These are phyloP conservation scores for Xylaria longipes DNA, from an alignment of 495 filamentous ascomycete genomes.

Conservation along the genomic window DNA sequence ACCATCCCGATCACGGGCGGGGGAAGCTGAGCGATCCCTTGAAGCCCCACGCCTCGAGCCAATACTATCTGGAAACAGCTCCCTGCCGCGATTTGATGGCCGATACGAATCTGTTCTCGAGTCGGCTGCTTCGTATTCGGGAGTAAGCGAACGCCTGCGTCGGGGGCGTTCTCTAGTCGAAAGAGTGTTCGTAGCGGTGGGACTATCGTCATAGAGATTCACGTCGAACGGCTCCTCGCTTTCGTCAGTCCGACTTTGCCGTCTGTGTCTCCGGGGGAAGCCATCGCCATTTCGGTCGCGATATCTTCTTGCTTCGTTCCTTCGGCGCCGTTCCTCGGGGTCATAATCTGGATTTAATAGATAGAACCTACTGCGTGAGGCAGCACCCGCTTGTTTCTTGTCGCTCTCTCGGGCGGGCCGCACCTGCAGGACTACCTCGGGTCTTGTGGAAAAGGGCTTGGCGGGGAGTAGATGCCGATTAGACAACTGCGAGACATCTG, in stretches of 20 bases:
- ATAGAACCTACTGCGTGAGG: constrained; percentile 86
- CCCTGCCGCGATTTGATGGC: constrained; percentile 49
- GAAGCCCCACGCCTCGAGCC: constrained; percentile 49
- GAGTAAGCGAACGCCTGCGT: constrained; percentile 44
- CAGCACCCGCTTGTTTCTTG: constrained; percentile 76
- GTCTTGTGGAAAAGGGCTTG: constrained; percentile 67
- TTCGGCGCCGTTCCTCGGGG: constrained; percentile 71
- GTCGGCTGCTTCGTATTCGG: constrained; percentile 39
- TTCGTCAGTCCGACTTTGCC: constrained; percentile 51
- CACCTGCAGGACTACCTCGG: constrained; percentile 72
- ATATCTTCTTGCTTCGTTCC: constrained; percentile 56
- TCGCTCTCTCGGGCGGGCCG: constrained; percentile 77
- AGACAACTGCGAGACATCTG: constrained; percentile 54
- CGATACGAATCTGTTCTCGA: constrained; percentile 36
- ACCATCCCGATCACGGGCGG: constrained; percentile 67
- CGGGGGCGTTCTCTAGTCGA: constrained; percentile 31
- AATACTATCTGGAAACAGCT: constrained; percentile 58
- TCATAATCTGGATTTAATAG: constrained; percentile 88
- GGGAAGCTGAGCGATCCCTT: constrained; percentile 74
- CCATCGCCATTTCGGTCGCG: constrained; percentile 68
- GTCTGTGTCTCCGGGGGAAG: constrained; percentile 55
- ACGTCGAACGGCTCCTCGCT: constrained; percentile 65
- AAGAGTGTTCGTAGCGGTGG: constrained; percentile 34
- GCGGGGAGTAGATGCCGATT: constrained; percentile 62
- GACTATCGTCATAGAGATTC: constrained; percentile 78